Percentiles rank a stretch among this genome's conserved stretches.
Evolutionary conservation across 1,284 basidiomycete genomes (phyloP).

Genomic region (Pseudozyma hubeiensis): DNA sequence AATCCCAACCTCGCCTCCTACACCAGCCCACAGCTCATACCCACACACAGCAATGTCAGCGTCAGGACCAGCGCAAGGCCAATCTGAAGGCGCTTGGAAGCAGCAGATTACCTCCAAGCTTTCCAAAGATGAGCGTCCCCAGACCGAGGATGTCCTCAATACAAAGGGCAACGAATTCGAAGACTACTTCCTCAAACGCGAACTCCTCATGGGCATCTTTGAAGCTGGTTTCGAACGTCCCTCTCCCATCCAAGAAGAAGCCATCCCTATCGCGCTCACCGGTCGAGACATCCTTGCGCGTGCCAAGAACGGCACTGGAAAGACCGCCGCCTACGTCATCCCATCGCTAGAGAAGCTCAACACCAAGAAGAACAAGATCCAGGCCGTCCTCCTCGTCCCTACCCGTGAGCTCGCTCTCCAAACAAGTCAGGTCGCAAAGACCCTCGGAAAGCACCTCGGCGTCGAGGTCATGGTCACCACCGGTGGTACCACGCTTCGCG

Average conservation of each 20-base stretch:
- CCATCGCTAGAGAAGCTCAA: constrained; percentile 94
- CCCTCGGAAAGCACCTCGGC: constrained; percentile 92
- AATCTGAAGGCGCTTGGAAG: constrained; percentile 57
- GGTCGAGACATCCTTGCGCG: constrained; percentile 79
- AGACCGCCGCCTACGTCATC: constrained; percentile 98
- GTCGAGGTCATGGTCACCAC: constrained; percentile 99
- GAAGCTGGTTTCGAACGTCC: constrained; percentile 83
- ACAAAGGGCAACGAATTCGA: constrained; percentile 69
- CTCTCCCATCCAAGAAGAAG: constrained; percentile 97
- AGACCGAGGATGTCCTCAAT: constrained; percentile 67
- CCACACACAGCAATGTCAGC: constrained; percentile 42
- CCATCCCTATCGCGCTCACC: constrained; percentile 74
- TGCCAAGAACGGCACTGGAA: constrained; percentile 73
- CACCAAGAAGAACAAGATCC: constrained; percentile 86
- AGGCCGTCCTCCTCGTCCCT: constrained; percentile 71
- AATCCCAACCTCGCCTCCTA: background rate
- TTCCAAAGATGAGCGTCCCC: constrained; percentile 64
- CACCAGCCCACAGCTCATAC: background rate
- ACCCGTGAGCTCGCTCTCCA: constrained; percentile 71
- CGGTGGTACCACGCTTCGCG: constrained; percentile 95
- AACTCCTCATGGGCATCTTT: constrained; percentile 69
- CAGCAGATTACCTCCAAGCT: constrained; percentile 50
- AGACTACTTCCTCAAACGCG: constrained; percentile 68
- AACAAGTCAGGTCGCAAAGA: constrained; percentile 97
- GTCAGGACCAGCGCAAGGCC: constrained; percentile 59